Evolutionary conservation across 768 basidiomycete species (phyloP).

Genomic region (Lactarius akahatsu): DNA sequence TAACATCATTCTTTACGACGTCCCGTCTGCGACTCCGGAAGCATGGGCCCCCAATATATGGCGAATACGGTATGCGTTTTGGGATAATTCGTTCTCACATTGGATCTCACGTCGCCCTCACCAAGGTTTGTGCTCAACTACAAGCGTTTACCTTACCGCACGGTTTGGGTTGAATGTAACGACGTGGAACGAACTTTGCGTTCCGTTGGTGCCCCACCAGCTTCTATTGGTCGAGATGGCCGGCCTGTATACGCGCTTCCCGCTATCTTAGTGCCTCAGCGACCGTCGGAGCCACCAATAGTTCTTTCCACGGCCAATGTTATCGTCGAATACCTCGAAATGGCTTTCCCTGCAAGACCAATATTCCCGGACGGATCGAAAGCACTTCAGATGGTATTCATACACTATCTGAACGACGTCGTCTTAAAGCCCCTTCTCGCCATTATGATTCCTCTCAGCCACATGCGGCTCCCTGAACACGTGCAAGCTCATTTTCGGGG

Average conservation of each 20-base stretch:
- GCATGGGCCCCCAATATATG: conserved; percentile 79
- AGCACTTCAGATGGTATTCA: conserved; percentile 67
- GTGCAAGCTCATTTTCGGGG: conserved; percentile 51
- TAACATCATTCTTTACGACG: conserved; percentile 64
- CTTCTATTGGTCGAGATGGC: conserved; percentile 53
- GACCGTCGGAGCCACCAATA: conserved; percentile 45
- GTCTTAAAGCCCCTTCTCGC: conserved; percentile 65
- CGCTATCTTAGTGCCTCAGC: conserved; percentile 60
- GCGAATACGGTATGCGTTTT: conserved; percentile 55
- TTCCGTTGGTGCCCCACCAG: conserved; percentile 58
- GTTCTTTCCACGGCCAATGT: conserved; percentile 57
- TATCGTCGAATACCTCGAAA: conserved; percentile 74
- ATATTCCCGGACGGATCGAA: conserved; percentile 70
- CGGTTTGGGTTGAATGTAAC: conserved; percentile 67
- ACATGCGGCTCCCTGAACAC: conserved; percentile 56
- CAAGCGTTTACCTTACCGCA: conserved; percentile 68
- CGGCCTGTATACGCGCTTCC: conserved; percentile 67
- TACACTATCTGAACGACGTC: conserved; percentile 65
- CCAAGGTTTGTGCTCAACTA: conserved; percentile 71
- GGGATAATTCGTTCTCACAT: not conserved
- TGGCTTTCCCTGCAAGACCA: conserved; percentile 63
- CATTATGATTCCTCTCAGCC: conserved; percentile 68
- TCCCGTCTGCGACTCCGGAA: conserved; percentile 56
- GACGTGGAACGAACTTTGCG: conserved; percentile 64
- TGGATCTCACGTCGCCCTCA: not conserved